Evolutionary conservation across 495 filamentous ascomycete species (phyloP).

Genomic region (Apodospora peruviana): DNA sequence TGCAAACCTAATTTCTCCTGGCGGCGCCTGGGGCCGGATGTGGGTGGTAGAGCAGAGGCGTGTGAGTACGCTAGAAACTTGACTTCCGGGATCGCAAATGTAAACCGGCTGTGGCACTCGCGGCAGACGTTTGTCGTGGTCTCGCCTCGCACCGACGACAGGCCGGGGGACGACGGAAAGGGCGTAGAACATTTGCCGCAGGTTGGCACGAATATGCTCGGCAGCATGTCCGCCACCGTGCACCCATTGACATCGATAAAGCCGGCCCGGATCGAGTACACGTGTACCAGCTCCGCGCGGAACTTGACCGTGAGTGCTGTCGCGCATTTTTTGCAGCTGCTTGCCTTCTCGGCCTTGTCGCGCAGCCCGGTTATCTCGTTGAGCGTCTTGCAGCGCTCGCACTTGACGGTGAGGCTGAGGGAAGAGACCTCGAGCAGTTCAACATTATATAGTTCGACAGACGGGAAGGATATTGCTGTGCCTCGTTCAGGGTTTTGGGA

Average conservation of each 20-base stretch:
- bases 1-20: constrained; percentile 75
- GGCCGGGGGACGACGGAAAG: constrained; percentile 44
- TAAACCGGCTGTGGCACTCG: constrained; percentile 78
- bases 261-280: constrained; percentile 68
- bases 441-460: constrained; percentile 72
- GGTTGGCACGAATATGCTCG: constrained; percentile 77
- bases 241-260: constrained; percentile 81
- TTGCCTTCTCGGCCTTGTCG: constrained; percentile 31
- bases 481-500: constrained; percentile 48
- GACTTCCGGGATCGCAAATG: constrained; percentile 73
- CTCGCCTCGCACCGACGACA: constrained; percentile 69
- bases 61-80: constrained; percentile 70
- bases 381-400: constrained; percentile 74
- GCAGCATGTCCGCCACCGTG: constrained; percentile 71
- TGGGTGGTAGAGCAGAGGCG: constrained; percentile 27
- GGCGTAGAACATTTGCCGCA: constrained; percentile 74
- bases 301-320: constrained; percentile 62
- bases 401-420: constrained; percentile 72
- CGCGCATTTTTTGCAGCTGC: constrained; percentile 73
- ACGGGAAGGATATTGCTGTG: constrained; percentile 76
- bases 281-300: constrained; percentile 71
- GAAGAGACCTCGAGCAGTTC: constrained; percentile 69
- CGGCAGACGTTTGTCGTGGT: constrained; percentile 72
- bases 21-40: constrained; percentile 46
- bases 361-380: constrained; percentile 67